These are phyloP conservation scores for Filobasidium wieringae DNA, from an alignment of 768 basidiomycete species.

Conservation along the genomic window DNA sequence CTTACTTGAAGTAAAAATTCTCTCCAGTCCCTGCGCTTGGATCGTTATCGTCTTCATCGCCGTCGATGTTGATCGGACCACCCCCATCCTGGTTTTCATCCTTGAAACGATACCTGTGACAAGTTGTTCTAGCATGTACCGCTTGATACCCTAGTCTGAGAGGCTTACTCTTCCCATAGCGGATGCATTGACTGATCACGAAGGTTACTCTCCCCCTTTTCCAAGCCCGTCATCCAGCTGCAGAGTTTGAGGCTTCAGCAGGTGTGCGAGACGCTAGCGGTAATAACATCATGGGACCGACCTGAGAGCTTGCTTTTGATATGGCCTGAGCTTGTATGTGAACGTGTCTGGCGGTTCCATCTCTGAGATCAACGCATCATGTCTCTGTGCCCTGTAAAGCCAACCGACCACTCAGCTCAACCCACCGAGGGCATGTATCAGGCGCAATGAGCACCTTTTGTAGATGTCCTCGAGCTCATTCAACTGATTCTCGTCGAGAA, in stretches of 20 bases:
- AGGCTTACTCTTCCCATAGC: constrained; percentile 77
- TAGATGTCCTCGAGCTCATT: constrained; percentile 57
- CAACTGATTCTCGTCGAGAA: constrained; percentile 66
- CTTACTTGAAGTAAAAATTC: constrained; percentile 67
- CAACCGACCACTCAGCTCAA: not conserved
- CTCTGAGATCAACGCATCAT: constrained; percentile 61
- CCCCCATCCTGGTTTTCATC: constrained; percentile 45
- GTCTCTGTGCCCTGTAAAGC: constrained; percentile 59
- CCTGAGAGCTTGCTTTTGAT: constrained; percentile 87
- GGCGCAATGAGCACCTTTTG: constrained; percentile 48
- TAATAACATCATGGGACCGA: constrained; percentile 36
- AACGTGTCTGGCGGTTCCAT: constrained; percentile 75
- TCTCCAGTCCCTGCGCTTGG: not conserved
- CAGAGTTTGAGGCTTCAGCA: not conserved
- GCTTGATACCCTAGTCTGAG: not conserved
- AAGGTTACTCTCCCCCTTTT: constrained; percentile 58
- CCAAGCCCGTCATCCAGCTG: constrained; percentile 86
- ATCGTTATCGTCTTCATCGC: constrained; percentile 40
- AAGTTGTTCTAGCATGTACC: not conserved
- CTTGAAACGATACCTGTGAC: constrained; percentile 60
- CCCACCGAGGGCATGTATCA: not conserved
- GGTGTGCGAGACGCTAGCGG: not conserved
- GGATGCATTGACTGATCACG: constrained; percentile 73
- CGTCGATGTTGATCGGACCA: constrained; percentile 61
- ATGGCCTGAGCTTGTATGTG: constrained; percentile 60